Base-by-base conservation (phyloP, 441 rosid species). In the Pelargonium cotyledonis region DNA sequence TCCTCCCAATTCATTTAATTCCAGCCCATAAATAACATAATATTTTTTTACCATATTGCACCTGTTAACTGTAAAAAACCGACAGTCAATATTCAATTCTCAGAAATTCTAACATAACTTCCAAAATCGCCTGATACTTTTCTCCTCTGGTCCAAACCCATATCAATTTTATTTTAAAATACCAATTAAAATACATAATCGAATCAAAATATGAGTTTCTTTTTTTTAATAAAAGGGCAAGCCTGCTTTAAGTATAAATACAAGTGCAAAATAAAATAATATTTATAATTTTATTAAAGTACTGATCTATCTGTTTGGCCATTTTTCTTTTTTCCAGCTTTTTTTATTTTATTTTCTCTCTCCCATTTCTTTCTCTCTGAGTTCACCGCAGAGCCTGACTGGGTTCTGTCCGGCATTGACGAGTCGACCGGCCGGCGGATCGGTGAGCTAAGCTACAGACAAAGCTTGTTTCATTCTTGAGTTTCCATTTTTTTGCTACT, bases 321-420 rank as follows among this genome's bases (percentile, higher is more conserved):
- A 23, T 6, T 12, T 46, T 4, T 12, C 46, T 18, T n/a, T 62
- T 31, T 62, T 14, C 41, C 51, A 6, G n/a, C n/a, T n/a, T n/a
- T n/a, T 8, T 47, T 9, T 35, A 8, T 19, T 55, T 16, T 63
- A 58, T 40, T 66, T 31, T 66, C 75, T 61, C 38, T 70, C 66
- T 58, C 68, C 63, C 29, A 29, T 23, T 23, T 23, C 26, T n/a
- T 47, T 38, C 61, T 38, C 47, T 31, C 51, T 70, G 12, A 31
- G 68, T 78, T 69, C 70, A 53, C 77, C 73, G 68, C 63, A 71
- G 75, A 75, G 70, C 68, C 83, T 82, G 72, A 78, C 83, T 67
- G 76, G 73, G 71, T 70, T 69, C 6, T 81, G 66, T 84, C 80
- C 77, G 80, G 82, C 90, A 87, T 85, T 85, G 86, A 84, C 84